Base-by-base conservation (phyloP, 768 basidiomycete species). In the Exidia glandulosa region DNA sequence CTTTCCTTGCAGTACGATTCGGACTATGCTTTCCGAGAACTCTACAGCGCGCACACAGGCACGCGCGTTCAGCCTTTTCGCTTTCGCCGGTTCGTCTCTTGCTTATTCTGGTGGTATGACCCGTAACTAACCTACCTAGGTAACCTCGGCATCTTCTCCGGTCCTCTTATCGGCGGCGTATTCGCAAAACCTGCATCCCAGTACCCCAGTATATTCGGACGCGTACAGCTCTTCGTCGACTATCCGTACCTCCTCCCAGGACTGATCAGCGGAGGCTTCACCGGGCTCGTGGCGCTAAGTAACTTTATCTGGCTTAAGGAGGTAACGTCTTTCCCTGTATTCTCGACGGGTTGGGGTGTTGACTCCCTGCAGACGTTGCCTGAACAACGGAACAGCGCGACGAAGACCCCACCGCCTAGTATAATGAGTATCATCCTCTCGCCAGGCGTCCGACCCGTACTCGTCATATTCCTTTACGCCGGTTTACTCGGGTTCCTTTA, bases 21-120 rank as follows among this genome's bases (percentile, higher is more conserved):
- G 63, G n/a, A 61, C 61, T 27, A 64, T 64, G 61, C 47, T 61
- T 10, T 57, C 59, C 37, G 63, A 64, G 57, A 64, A 59, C 61
- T 54, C 48, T 30, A 62, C 63, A 9, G 33, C 52, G 3, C 52
- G 52, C 34, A 62, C 61, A 12, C 63, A 64, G 55, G 63, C 63
- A 23, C 58, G 59, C 19, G 58, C 63, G 5, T 64, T 62, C 61
- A 56, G 61, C 36, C 56, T 57, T 14, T 62, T 60, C 34, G 56
- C 62, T 19, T 64, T 62, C 34, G 61, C 54, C 4, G 59, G n/a
- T n/a, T n/a, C n/a, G n/a, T n/a, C n/a, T n/a, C n/a, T n/a, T n/a
- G n/a, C n/a, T n/a, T n/a, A n/a, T n/a, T n/a, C n/a, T n/a, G n/a
- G n/a, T n/a, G n/a, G n/a, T n/a, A n/a, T n/a, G n/a, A n/a, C n/a